phyloP scores from a whole-genome alignment of 192 early-diverging fungal species.

The Linnemannia hyalina region DNA sequence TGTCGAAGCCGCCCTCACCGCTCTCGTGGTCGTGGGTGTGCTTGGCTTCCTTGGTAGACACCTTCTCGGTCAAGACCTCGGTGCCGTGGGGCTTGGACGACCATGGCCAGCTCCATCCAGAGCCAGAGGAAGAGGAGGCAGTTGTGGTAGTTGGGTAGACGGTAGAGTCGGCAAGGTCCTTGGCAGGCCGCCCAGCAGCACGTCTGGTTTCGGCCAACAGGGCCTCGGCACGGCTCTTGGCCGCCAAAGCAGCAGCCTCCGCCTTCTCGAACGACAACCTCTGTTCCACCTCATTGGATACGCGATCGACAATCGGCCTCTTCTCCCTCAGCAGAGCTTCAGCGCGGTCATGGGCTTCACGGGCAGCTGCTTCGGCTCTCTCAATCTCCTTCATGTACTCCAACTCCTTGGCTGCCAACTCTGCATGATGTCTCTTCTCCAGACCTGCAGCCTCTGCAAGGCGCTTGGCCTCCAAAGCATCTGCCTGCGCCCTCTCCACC shows the following conservation, averaged over 20 bases:
- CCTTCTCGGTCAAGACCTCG: not conserved
- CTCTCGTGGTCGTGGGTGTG: not conserved
- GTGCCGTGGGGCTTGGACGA: not conserved
- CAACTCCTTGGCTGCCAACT: too few relatives aligned
- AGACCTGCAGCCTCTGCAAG: constrained; percentile 4
- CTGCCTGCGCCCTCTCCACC: too few relatives aligned
- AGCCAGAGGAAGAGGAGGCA: not conserved
- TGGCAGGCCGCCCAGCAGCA: not conserved
- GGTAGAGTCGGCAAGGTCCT: not conserved
- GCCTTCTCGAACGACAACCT: constrained; percentile 14
- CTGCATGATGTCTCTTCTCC: too few relatives aligned
- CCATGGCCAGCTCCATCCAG: constrained; percentile 46
- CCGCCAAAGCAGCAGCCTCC: constrained; percentile 15
- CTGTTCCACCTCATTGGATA: constrained; percentile 20
- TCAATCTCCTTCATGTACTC: too few relatives aligned
- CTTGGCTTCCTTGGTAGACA: not conserved
- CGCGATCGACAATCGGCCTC: not conserved
- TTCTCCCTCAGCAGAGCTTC: constrained; percentile 17
- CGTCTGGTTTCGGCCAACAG: constrained; percentile 19
- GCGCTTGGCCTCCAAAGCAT: too few relatives aligned
- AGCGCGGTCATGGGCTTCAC: constrained; percentile 21
- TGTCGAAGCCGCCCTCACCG: constrained; percentile 20
- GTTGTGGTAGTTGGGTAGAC: not conserved
- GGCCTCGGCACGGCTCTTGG: constrained; percentile 18
- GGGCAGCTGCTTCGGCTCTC: not conserved